Conservation (phyloP, 805 yeast species). For the Peterozyma toletana region DNA sequence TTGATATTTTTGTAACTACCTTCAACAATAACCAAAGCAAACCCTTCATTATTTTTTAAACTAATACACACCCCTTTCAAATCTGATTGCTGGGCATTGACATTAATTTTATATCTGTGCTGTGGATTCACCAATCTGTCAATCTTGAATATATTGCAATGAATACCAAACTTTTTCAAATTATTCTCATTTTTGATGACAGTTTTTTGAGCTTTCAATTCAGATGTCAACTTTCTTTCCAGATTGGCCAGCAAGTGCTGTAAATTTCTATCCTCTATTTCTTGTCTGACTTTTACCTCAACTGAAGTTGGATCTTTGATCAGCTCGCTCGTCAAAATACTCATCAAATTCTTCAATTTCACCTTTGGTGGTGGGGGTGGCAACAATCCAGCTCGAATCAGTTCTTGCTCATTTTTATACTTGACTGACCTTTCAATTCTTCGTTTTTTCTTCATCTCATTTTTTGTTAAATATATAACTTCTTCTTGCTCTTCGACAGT, state of each 20-base stretch:
- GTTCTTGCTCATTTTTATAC: conserved; percentile 68
- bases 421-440: conserved; percentile 57
- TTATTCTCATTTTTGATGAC: conserved; percentile 39
- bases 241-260: conserved; percentile 57
- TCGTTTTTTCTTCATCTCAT: conserved; percentile 68
- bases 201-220: conserved; percentile 46
- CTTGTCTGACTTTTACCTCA: conserved; percentile 62
- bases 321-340: conserved; percentile 77
- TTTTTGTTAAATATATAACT: conserved; percentile 61
- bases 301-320: conserved; percentile 84
- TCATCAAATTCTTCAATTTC: conserved; percentile 77
- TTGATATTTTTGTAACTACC: conserved; percentile 60
- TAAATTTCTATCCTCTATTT: conserved; percentile 54
- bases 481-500: neutral
- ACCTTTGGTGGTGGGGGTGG: conserved; percentile 90
- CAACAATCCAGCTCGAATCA: conserved; percentile 72
- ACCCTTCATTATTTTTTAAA: conserved; percentile 27
- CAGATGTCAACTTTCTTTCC: conserved; percentile 53
- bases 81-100: conserved; percentile 68
- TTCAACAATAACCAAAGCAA: conserved; percentile 62
- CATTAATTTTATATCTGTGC: conserved; percentile 67
- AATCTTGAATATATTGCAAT: conserved; percentile 53
- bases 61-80: conserved; percentile 57
- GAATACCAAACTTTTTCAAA: conserved; percentile 39
- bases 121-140: conserved; percentile 51